Conservation (phyloP, 352 stramenopile genomes). For the Pythium apleroticum region DNA sequence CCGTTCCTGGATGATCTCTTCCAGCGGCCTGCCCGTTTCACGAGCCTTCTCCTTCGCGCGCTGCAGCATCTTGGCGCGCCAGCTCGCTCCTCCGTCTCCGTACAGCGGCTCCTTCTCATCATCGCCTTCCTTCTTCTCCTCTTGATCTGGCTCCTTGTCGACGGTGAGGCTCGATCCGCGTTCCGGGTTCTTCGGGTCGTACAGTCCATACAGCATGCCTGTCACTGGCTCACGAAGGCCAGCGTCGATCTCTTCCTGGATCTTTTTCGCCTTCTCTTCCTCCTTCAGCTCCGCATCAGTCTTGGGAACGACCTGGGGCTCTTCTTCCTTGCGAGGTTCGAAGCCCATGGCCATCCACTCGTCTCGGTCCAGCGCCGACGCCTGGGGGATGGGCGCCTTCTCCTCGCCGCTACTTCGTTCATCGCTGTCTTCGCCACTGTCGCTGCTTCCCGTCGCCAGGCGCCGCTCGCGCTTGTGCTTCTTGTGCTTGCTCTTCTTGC, state of each 20-base stretch:
- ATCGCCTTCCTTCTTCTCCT: slow-evolving; percentile 21
- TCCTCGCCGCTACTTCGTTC: no score
- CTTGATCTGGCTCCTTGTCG: slow-evolving; percentile 10
- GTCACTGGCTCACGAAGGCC: slow-evolving; percentile 76
- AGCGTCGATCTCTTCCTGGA: slow-evolving; percentile 74
- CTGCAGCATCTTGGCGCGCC: slow-evolving; percentile 82
- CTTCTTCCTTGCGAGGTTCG: slow-evolving; percentile 26
- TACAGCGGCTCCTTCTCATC: slow-evolving; percentile 36
- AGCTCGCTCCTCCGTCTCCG: slow-evolving; percentile 78
- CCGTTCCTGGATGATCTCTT: slow-evolving; percentile 59
- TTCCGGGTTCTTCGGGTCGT: slow-evolving; percentile 79
- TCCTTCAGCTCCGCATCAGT: slow-evolving; percentile 37
- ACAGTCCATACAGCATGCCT: slow-evolving; percentile 75
- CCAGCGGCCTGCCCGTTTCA: slow-evolving; percentile 49
- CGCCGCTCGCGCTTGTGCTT: slow-evolving; percentile 35
- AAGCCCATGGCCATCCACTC: slow-evolving; percentile 88
- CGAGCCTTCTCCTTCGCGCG: slow-evolving; percentile 60
- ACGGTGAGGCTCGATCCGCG: slow-evolving; percentile 27
- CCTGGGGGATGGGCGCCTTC: no score
- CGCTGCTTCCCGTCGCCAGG: slow-evolving; percentile 30
- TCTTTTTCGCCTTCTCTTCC: slow-evolving; percentile 53
- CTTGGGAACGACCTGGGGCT: slow-evolving; percentile 35
- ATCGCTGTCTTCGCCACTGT: slow-evolving; percentile 14
- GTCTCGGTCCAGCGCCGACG: slow-evolving; percentile 45
- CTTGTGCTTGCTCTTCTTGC: slow-evolving; percentile 46